Percentiles rank a stretch among this genome's conserved stretches.
These are phyloP conservation scores for Colletotrichum musae DNA, from an alignment of 2,329 filamentous ascomycete species.

Conservation along the genomic window DNA sequence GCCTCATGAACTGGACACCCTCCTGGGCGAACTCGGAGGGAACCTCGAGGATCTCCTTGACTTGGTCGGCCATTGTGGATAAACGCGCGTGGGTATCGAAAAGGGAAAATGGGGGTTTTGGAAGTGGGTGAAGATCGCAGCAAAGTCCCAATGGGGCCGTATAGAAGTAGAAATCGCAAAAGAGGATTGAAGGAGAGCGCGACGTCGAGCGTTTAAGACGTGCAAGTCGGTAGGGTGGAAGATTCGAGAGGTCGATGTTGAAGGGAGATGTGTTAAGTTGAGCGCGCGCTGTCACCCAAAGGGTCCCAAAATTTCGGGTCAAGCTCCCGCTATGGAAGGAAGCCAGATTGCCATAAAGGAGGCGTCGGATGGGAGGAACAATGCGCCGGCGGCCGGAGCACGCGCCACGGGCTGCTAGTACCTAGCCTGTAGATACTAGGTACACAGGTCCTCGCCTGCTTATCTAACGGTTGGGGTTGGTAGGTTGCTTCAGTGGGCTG, in stretches of 20 bases:
- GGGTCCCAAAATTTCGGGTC: constrained; percentile 39
- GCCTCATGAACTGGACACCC: constrained; percentile 73
- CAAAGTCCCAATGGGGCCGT: constrained; percentile 33
- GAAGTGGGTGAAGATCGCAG: constrained; percentile 10
- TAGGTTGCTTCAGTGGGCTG: constrained; percentile 18
- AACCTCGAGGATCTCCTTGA: constrained; percentile 79
- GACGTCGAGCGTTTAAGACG: constrained; percentile 37
- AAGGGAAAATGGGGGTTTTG: constrained; percentile 15
- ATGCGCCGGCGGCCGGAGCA: constrained; percentile 36
- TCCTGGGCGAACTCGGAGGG: constrained; percentile 76
- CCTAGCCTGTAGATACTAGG: neutral
- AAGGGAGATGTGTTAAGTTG: constrained; percentile 43
- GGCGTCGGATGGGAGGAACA: constrained; percentile 33
- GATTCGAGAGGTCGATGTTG: constrained; percentile 37
- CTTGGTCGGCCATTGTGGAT: constrained; percentile 73
- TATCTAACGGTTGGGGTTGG: constrained; percentile 26
- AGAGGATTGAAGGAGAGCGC: constrained; percentile 28
- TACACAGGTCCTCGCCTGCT: neutral
- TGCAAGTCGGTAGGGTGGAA: constrained; percentile 38
- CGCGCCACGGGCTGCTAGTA: neutral
- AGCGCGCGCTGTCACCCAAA: constrained; percentile 32
- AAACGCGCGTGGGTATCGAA: constrained; percentile 34
- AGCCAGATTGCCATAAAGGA: constrained; percentile 43
- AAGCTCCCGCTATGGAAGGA: constrained; percentile 37
- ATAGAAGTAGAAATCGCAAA: constrained; percentile 4